Evolutionary conservation across 164 flowering plant genomes (phyloP).

Genomic region (Umbellularia californica): DNA sequence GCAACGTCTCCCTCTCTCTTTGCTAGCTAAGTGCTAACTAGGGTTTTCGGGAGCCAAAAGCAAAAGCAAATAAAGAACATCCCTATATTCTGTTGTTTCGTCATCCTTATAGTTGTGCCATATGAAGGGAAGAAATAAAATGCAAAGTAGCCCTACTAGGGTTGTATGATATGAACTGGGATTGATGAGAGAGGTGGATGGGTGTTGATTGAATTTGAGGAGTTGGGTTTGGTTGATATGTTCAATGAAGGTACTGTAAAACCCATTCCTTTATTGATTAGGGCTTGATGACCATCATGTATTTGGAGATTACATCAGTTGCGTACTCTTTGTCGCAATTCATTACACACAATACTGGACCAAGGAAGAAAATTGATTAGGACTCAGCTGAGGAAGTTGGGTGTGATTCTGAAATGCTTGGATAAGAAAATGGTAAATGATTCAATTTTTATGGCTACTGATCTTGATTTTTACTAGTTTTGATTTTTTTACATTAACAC

Average conservation of each 20-base stretch:
- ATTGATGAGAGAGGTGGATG: slow-evolving; percentile 10
- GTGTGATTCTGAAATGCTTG: no score
- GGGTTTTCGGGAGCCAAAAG: background rate
- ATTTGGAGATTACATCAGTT: background rate
- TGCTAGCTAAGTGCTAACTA: background rate
- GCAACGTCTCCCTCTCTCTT: background rate
- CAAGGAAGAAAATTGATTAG: background rate
- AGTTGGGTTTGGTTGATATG: slow-evolving; percentile 1
- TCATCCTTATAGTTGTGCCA: background rate
- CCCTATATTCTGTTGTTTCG: background rate
- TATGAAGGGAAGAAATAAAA: background rate
- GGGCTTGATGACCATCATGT: background rate
- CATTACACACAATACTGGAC: background rate
- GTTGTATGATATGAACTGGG: slow-evolving; percentile 6
- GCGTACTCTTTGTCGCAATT: slow-evolving; percentile 1
- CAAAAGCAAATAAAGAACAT: background rate
- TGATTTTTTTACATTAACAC: no score
- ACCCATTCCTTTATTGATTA: background rate
- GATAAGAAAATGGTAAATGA: no score
- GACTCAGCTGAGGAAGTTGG: no score
- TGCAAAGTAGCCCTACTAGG: slow-evolving; percentile 1
- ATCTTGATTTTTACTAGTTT: no score
- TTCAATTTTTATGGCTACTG: no score
- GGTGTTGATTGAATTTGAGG: background rate
- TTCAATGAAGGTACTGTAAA: background rate